phyloP scores from a whole-genome alignment of 73 alveolate genomes.

The Tetrahymena malaccensis region DNA sequence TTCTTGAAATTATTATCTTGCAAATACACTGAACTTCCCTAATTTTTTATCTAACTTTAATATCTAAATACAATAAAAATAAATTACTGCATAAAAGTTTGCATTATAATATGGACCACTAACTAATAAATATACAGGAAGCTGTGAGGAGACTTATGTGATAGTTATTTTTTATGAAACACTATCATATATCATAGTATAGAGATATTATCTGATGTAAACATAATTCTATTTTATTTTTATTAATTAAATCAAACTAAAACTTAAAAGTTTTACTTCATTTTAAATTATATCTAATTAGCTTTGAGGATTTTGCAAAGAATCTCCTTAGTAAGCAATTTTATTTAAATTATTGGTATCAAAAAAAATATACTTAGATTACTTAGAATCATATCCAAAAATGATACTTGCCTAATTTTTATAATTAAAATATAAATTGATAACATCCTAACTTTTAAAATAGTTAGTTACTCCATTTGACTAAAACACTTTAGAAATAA shows the following conservation, averaged over 20 bases:
- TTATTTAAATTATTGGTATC: neutral
- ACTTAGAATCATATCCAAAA: neutral
- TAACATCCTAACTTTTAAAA: too few species aligned
- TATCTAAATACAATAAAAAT: neutral
- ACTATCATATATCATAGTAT: neutral
- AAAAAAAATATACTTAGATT: neutral
- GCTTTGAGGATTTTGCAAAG: neutral
- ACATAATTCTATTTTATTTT: neutral
- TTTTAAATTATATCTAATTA: neutral
- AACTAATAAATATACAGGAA: neutral
- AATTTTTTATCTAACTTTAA: too few species aligned
- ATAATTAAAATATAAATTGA: too few species aligned
- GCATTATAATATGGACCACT: neutral
- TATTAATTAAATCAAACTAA: too few species aligned
- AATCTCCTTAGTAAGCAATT: neutral
- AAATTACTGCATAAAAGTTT: neutral
- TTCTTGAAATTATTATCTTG: neutral
- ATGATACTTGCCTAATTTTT: too few species aligned
- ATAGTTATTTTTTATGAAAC: too few species aligned
- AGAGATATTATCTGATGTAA: neutral
- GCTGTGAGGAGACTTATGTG: neutral
- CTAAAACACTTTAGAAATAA: too few species aligned
- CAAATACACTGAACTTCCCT: neutral
- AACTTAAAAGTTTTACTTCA: neutral
- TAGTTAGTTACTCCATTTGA: too few species aligned